Evolutionary conservation across 306 rosid genomes (phyloP).

Genomic region (Purshia tridentata): DNA sequence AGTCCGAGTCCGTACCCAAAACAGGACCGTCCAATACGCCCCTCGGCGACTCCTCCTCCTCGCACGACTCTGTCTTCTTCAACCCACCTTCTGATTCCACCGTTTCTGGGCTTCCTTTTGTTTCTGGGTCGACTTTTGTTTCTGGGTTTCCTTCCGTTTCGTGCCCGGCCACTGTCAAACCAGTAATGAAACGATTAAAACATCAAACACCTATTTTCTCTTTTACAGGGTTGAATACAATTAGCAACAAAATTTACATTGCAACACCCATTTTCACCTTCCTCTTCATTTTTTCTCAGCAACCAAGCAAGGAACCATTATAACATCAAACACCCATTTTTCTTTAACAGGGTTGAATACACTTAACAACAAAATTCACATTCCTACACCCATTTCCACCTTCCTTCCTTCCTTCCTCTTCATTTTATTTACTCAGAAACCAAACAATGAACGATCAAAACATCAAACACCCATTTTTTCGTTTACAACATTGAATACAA

Average conservation of each 20-base stretch:
- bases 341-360: too few relatives aligned
- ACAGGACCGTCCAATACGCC: constrained; percentile 62
- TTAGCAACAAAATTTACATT: background rate
- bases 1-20: constrained; percentile 45
- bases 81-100: background rate
- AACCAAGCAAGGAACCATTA: too few relatives aligned
- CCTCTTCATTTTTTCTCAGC: too few relatives aligned
- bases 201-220: too few relatives aligned
- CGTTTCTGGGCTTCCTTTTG: constrained; percentile 35
- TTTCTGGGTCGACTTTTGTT: constrained; percentile 32
- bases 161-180: constrained; percentile 22
- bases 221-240: background rate
- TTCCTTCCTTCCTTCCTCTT: too few relatives aligned
- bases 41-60: constrained; percentile 64
- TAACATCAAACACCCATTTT: too few relatives aligned
- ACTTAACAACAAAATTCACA: too few relatives aligned
- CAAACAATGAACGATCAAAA: too few relatives aligned
- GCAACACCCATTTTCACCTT: background rate
- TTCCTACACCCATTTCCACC: too few relatives aligned
- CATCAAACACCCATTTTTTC: too few relatives aligned
- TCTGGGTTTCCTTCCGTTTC: constrained; percentile 36
- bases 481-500: background rate
- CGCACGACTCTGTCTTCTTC: constrained; percentile 25
- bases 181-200: background rate
- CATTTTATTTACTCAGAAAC: too few relatives aligned